A percentile compares a stretch with the other conserved stretches of the same genome.
Conservation (phyloP, 2,329 filamentous ascomycete species). For the Fusarium subglutinans region DNA sequence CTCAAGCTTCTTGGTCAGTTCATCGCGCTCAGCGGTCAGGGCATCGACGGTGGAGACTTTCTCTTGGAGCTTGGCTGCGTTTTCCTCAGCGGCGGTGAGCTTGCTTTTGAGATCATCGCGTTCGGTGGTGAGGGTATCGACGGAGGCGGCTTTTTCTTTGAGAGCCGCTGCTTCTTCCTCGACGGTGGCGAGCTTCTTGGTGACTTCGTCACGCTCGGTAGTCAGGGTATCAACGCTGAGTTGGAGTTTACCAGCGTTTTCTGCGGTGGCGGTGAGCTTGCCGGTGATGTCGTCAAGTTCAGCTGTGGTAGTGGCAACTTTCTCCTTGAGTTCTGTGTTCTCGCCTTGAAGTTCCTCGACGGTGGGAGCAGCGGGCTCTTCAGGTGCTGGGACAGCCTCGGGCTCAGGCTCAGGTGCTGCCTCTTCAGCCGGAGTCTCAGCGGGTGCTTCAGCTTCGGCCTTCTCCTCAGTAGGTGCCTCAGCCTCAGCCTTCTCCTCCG, state of each 20-base stretch:
- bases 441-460: neutral
- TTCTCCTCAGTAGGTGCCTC: slow-evolving; percentile 2
- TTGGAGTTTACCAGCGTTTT: slow-evolving; percentile 28
- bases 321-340: slow-evolving; percentile 35
- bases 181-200: slow-evolving; percentile 31
- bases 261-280: slow-evolving; percentile 32
- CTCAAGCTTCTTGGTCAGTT: slow-evolving; percentile 35
- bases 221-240: slow-evolving; percentile 16
- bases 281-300: slow-evolving; percentile 3
- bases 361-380: neutral
- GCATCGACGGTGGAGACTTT: slow-evolving; percentile 18
- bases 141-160: slow-evolving; percentile 24
- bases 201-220: slow-evolving; percentile 36
- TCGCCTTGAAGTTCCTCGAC: slow-evolving; percentile 20
- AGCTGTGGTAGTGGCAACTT: slow-evolving; percentile 18
- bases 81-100: slow-evolving; percentile 24
- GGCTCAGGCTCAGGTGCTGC: slow-evolving; percentile 9
- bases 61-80: neutral
- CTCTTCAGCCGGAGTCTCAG: slow-evolving; percentile 3
- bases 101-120: slow-evolving; percentile 29
- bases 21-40: slow-evolving; percentile 18
- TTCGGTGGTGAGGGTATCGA: slow-evolving; percentile 26
- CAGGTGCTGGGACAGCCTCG: neutral
- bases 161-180: slow-evolving; percentile 29
- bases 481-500: neutral